Conservation (phyloP, 352 stramenopile genomes). For the Pythium scleroteichum region DNA sequence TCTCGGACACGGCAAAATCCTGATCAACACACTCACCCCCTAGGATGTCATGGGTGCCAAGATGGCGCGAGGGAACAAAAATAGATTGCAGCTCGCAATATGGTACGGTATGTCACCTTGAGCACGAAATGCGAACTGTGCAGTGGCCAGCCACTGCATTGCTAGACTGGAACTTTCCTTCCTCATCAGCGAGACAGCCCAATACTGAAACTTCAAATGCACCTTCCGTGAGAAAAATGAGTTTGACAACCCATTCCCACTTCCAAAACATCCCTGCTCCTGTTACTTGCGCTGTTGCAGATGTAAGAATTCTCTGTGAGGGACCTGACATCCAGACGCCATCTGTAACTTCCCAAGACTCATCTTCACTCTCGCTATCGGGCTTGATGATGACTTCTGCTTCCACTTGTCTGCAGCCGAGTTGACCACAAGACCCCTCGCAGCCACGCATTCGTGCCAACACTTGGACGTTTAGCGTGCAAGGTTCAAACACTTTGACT, state of each 20-base stretch:
- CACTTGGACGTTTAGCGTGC: constrained; percentile 12
- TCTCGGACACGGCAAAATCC: not conserved
- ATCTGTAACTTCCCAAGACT: not conserved
- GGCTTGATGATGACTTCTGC: constrained; percentile 12
- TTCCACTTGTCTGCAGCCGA: not conserved
- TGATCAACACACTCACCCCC: too few relatives aligned
- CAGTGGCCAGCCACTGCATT: constrained; percentile 44
- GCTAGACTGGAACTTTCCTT: not conserved
- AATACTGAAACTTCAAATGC: constrained; percentile 46
- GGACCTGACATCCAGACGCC: constrained; percentile 18
- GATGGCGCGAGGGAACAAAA: too few relatives aligned
- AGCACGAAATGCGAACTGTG: constrained; percentile 44
- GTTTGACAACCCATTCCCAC: constrained; percentile 35
- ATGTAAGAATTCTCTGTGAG: constrained; percentile 8
- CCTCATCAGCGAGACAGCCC: constrained; percentile 14
- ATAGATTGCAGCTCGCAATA: not conserved
- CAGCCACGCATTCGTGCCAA: not conserved
- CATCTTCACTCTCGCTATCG: constrained; percentile 3
- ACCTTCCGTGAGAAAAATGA: constrained; percentile 68
- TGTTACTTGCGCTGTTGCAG: not conserved
- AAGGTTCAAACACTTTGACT: constrained; percentile 22
- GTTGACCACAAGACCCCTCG: not conserved
- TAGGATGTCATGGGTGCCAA: too few relatives aligned
- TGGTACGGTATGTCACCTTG: too few relatives aligned
- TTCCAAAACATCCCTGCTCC: not conserved